Conservation (phyloP, 1,284 basidiomycete genomes). For the Ustilago curta region DNA sequence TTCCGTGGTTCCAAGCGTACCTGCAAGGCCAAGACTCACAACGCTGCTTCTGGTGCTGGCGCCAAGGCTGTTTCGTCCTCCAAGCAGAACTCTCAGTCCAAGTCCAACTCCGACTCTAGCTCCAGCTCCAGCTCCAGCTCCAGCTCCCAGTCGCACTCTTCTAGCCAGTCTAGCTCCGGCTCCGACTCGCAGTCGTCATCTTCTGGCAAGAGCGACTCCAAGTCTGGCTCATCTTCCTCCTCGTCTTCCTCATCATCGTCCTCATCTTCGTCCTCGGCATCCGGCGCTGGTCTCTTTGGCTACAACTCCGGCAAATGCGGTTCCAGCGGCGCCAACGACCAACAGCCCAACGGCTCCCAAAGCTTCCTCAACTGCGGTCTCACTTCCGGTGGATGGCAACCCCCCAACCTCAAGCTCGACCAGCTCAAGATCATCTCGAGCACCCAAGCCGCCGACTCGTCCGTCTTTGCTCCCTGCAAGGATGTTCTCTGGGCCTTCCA, state of each 20-base stretch:
- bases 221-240: constrained; percentile 20
- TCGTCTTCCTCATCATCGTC: constrained; percentile 13
- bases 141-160: constrained; percentile 18
- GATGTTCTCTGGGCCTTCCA: constrained; percentile 51
- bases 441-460: constrained; percentile 33
- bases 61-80: constrained; percentile 9
- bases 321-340: constrained; percentile 32
- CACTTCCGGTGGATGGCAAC: constrained; percentile 49
- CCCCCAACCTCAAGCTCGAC: constrained; percentile 45
- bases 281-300: constrained; percentile 42
- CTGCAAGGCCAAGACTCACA: constrained; percentile 39
- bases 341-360: constrained; percentile 56
- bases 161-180: constrained; percentile 11
- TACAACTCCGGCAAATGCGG: constrained; percentile 33
- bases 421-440: constrained; percentile 51
- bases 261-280: constrained; percentile 22
- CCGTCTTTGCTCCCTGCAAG: constrained; percentile 55
- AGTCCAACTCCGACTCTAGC: constrained; percentile 2
- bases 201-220: constrained; percentile 20
- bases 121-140: constrained; percentile 23
- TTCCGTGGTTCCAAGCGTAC: constrained; percentile 26
- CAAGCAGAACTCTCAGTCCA: constrained; percentile 27
- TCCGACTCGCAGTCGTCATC: constrained; percentile 21
- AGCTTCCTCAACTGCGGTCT: constrained; percentile 62
- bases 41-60: constrained; percentile 24